Conservation (phyloP, 345 rosid species). For the Corymbia maculata region DNA sequence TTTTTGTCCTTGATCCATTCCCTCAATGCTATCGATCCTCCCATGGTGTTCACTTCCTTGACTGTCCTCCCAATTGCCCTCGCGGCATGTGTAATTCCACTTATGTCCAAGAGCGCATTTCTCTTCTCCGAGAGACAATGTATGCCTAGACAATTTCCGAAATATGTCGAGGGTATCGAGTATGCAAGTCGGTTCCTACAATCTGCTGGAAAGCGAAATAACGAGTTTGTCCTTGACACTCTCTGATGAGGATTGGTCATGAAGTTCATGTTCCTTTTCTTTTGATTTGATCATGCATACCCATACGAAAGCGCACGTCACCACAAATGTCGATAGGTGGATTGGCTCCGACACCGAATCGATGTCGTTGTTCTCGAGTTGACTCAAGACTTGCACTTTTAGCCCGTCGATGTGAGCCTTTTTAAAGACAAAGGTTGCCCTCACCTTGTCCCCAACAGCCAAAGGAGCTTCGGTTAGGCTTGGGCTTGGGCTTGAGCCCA, state of each 20-base stretch:
- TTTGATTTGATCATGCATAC: background rate
- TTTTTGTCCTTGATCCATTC: too few species aligned
- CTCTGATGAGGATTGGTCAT: background rate
- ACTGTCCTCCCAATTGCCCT: conserved; percentile 13
- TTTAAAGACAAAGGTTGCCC: conserved; percentile 12
- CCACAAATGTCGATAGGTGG: background rate
- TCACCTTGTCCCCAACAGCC: conserved; percentile 1
- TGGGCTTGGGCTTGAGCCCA: background rate
- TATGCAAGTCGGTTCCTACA: background rate
- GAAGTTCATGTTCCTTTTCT: background rate
- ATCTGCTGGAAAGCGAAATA: background rate
- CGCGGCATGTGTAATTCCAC: conserved; percentile 19
- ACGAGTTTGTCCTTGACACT: background rate
- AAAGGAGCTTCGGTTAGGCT: background rate
- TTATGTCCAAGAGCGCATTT: conserved; percentile 3
- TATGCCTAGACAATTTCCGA: conserved; percentile 22
- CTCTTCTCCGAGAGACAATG: background rate
- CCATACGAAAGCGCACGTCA: background rate
- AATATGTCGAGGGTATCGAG: conserved; percentile 8
- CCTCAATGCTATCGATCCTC: too few species aligned
- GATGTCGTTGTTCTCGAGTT: background rate
- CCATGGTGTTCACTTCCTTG: too few species aligned
- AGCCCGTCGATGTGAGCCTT: conserved; percentile 1
- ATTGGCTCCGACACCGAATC: background rate
- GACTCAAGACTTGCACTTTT: conserved; percentile 1